Evolutionary conservation across 768 basidiomycete genomes (phyloP), one percentile per base, ranked within the genome.

Genomic region (Serendipita sp.): DNA sequence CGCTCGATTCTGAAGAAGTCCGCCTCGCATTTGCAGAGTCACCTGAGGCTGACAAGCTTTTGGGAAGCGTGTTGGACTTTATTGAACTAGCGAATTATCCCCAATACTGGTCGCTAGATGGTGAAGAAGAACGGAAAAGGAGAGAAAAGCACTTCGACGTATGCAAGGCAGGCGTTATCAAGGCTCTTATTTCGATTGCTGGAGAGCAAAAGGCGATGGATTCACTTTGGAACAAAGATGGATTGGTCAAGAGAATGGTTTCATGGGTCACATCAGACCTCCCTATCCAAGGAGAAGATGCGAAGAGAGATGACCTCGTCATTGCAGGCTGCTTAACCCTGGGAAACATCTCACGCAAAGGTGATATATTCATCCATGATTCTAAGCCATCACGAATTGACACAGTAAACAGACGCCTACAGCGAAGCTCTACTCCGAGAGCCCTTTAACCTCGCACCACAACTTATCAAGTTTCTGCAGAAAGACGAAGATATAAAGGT

Each of bases 151-250:
- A 80, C 1, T 87, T 94, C 67, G 83, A 85, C 68, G 81, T 85
- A 34, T 90, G 89, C 75, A 94, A 93, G 74, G 87, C 85, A 2
- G 90, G 89, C 0, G 76, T 92, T 7, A 85, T 92, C 73, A 91
- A 91, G 69, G 82, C 86, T 2, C 81, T 93, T 15, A 89, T 94
- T 34, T 91, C 91, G 70, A 83, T 88, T 45, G 83, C 89, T 7
- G 90, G 89, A 44, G 88, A 91, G 71, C 86, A 88, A 67, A 82
- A 80, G 68, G 91, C 89, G 68, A 81, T 81, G 67, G 85, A 89
- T 60, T 81, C 85, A 5, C 75, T 91, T n/a, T 91, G 88, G 84
- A 80, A 82, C 48, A 80, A 78, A 18, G 80, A 83, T 58, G 73
- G 76, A 72, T 83, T 92, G 69, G 81, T 94, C 30, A 78, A 75